phyloP scores from a whole-genome alignment of 257 asterid genomes.

The Solanum corneliomulleri region DNA sequence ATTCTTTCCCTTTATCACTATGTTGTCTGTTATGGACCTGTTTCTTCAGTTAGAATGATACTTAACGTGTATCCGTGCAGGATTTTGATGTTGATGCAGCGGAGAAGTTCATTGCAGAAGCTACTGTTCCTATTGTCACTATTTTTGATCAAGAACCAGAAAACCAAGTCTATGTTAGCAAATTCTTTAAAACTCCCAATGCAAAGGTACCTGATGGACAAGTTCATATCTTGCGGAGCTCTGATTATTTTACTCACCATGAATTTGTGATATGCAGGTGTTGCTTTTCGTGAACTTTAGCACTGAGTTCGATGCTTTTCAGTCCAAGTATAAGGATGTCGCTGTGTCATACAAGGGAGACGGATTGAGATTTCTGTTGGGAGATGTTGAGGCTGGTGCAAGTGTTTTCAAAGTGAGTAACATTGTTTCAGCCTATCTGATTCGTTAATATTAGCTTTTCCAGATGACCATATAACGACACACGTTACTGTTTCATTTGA shows the following conservation, averaged over 20 bases:
- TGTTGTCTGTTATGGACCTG: neutral
- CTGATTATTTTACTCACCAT: neutral
- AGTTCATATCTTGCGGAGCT: neutral
- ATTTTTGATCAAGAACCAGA: slow-evolving; percentile 42
- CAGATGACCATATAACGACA: neutral
- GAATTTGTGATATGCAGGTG: slow-evolving; percentile 35
- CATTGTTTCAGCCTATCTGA: neutral
- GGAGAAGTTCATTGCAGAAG: slow-evolving; percentile 49
- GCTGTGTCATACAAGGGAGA: slow-evolving; percentile 53
- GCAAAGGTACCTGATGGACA: slow-evolving; percentile 23
- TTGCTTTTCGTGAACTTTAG: slow-evolving; percentile 65
- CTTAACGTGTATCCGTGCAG: slow-evolving; percentile 15
- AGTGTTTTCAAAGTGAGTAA: slow-evolving; percentile 51
- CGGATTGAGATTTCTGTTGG: slow-evolving; percentile 61
- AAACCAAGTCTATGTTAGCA: slow-evolving; percentile 39
- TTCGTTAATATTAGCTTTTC: neutral
- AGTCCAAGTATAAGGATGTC: slow-evolving; percentile 42
- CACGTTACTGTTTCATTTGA: neutral
- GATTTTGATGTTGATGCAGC: slow-evolving; percentile 48
- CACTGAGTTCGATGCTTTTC: slow-evolving; percentile 43
- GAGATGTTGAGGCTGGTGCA: slow-evolving; percentile 47
- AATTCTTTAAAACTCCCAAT: slow-evolving; percentile 34
- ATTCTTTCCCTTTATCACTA: neutral
- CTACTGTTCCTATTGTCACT: slow-evolving; percentile 50
- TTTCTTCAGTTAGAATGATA: neutral